Percentiles rank a stretch among this genome's conserved stretches.
phyloP scores from a whole-genome alignment of 1,284 basidiomycete species.

The Boletus semigastroideus region DNA sequence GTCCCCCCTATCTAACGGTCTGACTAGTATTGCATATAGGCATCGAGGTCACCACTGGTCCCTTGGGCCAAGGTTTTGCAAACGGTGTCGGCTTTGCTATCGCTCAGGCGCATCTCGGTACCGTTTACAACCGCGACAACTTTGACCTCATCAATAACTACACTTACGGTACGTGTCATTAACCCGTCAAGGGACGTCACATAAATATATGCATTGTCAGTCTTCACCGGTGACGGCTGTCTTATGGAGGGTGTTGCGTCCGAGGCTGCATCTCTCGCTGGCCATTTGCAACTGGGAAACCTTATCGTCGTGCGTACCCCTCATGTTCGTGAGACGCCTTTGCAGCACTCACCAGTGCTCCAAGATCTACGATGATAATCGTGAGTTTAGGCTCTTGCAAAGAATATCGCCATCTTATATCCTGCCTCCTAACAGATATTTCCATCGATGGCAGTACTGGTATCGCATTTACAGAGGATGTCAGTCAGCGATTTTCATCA shows the following conservation, averaged over 20 bases:
- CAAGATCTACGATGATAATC: constrained; percentile 88
- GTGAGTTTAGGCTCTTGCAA: constrained; percentile 42
- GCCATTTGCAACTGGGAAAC: constrained; percentile 91
- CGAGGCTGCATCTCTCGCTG: constrained; percentile 90
- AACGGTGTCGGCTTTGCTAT: constrained; percentile 94
- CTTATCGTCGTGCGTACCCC: constrained; percentile 72
- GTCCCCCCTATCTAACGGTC: constrained; percentile 9
- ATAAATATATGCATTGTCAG: constrained; percentile 37
- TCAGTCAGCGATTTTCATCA: constrained; percentile 82
- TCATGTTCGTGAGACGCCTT: constrained; percentile 12
- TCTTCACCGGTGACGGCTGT: constrained; percentile 93
- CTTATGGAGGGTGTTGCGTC: constrained; percentile 93
- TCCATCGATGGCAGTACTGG: constrained; percentile 94
- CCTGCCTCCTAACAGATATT: constrained; percentile 62
- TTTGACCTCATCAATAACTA: constrained; percentile 88
- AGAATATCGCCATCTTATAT: background rate
- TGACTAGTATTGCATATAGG: constrained; percentile 37
- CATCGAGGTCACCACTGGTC: constrained; percentile 95
- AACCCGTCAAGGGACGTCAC: background rate
- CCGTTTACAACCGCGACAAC: constrained; percentile 86
- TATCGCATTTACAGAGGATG: constrained; percentile 93
- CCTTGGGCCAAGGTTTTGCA: constrained; percentile 92
- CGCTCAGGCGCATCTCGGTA: constrained; percentile 87
- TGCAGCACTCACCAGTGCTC: constrained; percentile 10
- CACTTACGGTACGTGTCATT: constrained; percentile 66